Evolutionary conservation across 352 stramenopile genomes (phyloP), one percentile per base, ranked within the genome.

Genomic region (Phytophthora syringae): DNA sequence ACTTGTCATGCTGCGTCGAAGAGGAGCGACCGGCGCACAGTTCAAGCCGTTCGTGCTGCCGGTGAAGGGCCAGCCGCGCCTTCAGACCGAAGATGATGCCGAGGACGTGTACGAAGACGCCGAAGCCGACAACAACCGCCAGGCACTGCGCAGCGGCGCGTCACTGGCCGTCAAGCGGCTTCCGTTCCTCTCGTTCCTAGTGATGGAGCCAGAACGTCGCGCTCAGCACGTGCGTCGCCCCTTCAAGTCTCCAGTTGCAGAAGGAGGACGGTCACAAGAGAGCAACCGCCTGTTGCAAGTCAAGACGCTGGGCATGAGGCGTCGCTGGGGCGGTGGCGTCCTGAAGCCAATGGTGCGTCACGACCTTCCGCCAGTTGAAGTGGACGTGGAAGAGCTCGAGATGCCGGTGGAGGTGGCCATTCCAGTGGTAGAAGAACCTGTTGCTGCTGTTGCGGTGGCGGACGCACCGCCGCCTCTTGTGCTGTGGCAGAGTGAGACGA

Each of bases 21-120:
- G 79, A 10, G 52, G 54, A 10, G 52, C 51, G 11, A 40, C 57
- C 16, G 53, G 52, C 12, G 47, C 71, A 42, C 78, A 84, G 39
- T 93, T 88, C 78, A 94, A 94, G 62, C 86, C 80, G 16, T 94
- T 94, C 50, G 83, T 94, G 52, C 72, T 89, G 42, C 86, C 86
- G 0, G 50, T 88, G 16, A 94, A 90, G 59, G n/a, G 20, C 13
- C 60, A 63, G 6, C 16, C 60, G 13, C 15, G 70, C 42, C 32
- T 11, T 18, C 10, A 63, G 28, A 2, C n/a, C 2, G 27, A 53
- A 28, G 24, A 62, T 1, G 36, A 60, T 21, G 66, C 62, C 10
- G 70, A 71, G 21, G 71, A 80, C 25, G 71, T 67, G 16, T 77
- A 75, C 25, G 79, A 83, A 59, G 68, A 75, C 7, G 52, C 52